Percentiles rank a stretch among this genome's conserved stretches.
Evolutionary conservation across 2,329 filamentous ascomycete species (phyloP).

Genomic region (Ambrosiella cleistominuta): DNA sequence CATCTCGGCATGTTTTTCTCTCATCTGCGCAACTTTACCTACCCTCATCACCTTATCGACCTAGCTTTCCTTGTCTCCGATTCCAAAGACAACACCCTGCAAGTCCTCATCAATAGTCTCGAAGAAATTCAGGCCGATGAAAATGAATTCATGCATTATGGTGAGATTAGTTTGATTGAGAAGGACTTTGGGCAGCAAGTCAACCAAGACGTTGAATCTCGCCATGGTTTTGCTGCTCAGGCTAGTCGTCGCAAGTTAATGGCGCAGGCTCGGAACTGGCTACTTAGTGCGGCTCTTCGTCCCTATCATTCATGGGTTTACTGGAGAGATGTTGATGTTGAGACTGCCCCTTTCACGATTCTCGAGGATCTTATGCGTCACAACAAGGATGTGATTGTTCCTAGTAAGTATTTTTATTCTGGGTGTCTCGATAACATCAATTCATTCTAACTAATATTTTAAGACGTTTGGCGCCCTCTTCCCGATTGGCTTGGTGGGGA

Average conservation of each 20-base stretch:
- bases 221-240: constrained; percentile 93
- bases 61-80: constrained; percentile 93
- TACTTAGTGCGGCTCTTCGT: constrained; percentile 77
- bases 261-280: constrained; percentile 95
- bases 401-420: constrained; percentile 52
- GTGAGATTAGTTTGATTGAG: constrained; percentile 93
- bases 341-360: constrained; percentile 92
- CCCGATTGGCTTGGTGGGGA: constrained; percentile 98
- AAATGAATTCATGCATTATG: constrained; percentile 68
- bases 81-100: constrained; percentile 79
- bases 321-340: constrained; percentile 96
- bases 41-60: constrained; percentile 91
- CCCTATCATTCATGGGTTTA: constrained; percentile 99
- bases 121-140: constrained; percentile 63
- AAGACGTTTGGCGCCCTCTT: constrained; percentile 94
- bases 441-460: constrained; percentile 22
- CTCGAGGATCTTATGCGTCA: constrained; percentile 96
- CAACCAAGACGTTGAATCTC: constrained; percentile 91
- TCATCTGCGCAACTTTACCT: constrained; percentile 92
- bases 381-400: constrained; percentile 96
- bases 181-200: constrained; percentile 99
- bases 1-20: constrained; percentile 97
- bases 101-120: constrained; percentile 56
- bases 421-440: background rate
- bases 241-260: constrained; percentile 87